Evolutionary conservation across 192 early-diverging fungal species (phyloP).

Genomic region (Backusella westeae): DNA sequence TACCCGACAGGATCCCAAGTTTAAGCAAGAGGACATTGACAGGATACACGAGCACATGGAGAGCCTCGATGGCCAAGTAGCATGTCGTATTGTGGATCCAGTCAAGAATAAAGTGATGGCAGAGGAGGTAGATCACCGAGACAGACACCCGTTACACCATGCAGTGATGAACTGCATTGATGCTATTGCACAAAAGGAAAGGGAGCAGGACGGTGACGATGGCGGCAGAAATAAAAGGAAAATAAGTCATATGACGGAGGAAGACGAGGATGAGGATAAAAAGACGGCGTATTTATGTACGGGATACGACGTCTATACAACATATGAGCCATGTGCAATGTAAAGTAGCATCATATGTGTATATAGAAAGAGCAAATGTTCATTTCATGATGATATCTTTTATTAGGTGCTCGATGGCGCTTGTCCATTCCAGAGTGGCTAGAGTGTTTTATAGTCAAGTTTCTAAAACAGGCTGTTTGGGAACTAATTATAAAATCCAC

Average conservation of each 20-base stretch:
- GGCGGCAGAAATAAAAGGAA: constrained; percentile 15
- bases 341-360: constrained; percentile 27
- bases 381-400: constrained; percentile 18
- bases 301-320: constrained; percentile 78
- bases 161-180: constrained; percentile 80
- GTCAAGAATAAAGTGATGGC: constrained; percentile 46
- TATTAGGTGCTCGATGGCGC: constrained; percentile 82
- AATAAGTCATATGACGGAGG: constrained; percentile 20
- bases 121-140: constrained; percentile 46
- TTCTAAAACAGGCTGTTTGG: constrained; percentile 50
- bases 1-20: constrained; percentile 40
- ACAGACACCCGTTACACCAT: constrained; percentile 70
- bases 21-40: constrained; percentile 39
- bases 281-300: constrained; percentile 71
- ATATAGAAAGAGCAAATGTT: background rate
- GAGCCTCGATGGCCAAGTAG: constrained; percentile 10
- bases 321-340: constrained; percentile 89
- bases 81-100: constrained; percentile 58
- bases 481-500: constrained; percentile 68
- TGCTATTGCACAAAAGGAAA: constrained; percentile 57
- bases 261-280: no score
- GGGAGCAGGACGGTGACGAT: constrained; percentile 4
- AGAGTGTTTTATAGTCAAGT: constrained; percentile 75
- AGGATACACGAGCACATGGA: constrained; percentile 40
- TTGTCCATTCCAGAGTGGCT: constrained; percentile 90